Conservation (phyloP, 108 stramenopile genomes). For the Nitzschia putrida region DNA sequence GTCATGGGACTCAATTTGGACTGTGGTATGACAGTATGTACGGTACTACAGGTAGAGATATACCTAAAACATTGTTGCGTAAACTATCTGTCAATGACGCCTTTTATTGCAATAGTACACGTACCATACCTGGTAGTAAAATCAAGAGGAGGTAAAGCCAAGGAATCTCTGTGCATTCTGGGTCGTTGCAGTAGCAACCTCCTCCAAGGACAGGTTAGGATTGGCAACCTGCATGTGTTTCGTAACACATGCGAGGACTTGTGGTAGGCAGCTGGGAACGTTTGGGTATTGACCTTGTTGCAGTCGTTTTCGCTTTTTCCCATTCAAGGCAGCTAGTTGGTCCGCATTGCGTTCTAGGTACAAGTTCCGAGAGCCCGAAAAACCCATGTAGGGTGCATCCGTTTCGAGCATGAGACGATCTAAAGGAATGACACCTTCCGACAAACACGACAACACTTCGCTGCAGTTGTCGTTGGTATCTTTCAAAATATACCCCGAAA, state of each 20-base stretch:
- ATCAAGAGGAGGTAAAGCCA: constrained; percentile 23
- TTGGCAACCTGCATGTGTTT: constrained; percentile 33
- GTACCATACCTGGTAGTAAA: too few relatives aligned
- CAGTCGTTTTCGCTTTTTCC: constrained; percentile 75
- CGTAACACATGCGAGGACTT: constrained; percentile 53
- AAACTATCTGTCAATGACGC: too few relatives aligned
- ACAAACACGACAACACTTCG: constrained; percentile 55
- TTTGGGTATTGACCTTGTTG: constrained; percentile 74
- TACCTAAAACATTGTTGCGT: too few relatives aligned
- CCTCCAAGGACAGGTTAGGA: constrained; percentile 33
- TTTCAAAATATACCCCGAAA: constrained; percentile 63
- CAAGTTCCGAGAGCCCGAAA: constrained; percentile 49
- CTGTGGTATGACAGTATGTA: too few relatives aligned
- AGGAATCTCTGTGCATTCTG: constrained; percentile 58
- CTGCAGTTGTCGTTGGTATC: constrained; percentile 38
- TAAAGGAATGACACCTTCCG: constrained; percentile 64
- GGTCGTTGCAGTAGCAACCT: constrained; percentile 52
- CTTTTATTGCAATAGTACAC: too few relatives aligned
- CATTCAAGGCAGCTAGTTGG: constrained; percentile 33
- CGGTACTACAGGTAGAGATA: too few relatives aligned
- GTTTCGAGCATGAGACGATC: constrained; percentile 85
- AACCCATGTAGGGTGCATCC: constrained; percentile 90
- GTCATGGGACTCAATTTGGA: too few relatives aligned
- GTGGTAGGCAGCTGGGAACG: constrained; percentile 55
- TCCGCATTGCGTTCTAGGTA: constrained; percentile 60